phyloP scores from a whole-genome alignment of 257 asterid genomes.

The Jaltomata sinuosa region DNA sequence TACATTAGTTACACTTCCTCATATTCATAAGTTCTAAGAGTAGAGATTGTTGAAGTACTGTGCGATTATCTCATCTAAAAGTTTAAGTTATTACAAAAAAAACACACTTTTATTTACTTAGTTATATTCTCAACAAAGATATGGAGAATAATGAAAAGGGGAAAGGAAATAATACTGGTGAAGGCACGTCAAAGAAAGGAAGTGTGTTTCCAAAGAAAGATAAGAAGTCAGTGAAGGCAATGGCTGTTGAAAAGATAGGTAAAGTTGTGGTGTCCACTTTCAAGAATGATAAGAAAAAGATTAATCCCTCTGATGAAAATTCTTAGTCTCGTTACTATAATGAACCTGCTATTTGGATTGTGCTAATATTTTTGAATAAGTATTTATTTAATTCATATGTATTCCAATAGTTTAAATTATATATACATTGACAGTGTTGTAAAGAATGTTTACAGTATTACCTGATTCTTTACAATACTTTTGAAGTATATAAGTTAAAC shows the following conservation, averaged over 20 bases:
- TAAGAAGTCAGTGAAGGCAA: neutral
- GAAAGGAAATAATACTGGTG: neutral
- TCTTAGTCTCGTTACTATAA: neutral
- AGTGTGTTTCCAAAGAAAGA: neutral
- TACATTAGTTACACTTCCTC: neutral
- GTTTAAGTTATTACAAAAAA: too few relatives aligned
- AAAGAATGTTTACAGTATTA: neutral
- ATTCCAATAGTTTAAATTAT: rapidly evolving
- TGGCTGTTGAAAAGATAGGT: neutral
- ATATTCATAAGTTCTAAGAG: neutral
- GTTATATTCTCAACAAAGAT: too few relatives aligned
- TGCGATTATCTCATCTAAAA: too few relatives aligned
- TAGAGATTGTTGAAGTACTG: too few relatives aligned
- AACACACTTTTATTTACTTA: too few relatives aligned
- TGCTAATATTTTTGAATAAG: neutral
- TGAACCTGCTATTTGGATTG: neutral
- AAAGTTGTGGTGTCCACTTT: neutral
- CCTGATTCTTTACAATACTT: neutral
- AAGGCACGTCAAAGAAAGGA: neutral
- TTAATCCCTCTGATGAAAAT: neutral
- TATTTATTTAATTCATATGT: neutral
- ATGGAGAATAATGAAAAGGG: neutral
- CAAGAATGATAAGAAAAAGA: neutral
- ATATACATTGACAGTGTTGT: neutral
- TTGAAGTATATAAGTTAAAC: neutral